Conservation (phyloP, 1,139 yeast genomes). For the Debaryomyces udenii region DNA sequence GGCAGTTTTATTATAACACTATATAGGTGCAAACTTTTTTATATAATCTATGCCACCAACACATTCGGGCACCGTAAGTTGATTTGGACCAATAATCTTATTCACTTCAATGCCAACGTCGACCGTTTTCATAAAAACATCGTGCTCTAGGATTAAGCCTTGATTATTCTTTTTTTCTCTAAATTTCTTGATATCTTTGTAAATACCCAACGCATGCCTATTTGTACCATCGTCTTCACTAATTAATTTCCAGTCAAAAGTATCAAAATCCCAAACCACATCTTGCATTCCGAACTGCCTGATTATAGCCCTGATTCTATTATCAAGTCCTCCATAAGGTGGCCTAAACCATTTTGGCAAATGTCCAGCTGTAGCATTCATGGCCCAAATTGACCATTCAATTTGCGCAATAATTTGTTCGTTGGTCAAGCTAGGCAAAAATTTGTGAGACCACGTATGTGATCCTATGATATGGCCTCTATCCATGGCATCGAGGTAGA, state of each 20-base stretch:
- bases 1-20: background rate
- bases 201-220: constrained; percentile 54
- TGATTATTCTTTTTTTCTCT: constrained; percentile 33
- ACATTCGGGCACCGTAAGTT: constrained; percentile 83
- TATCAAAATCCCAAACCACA: constrained; percentile 90
- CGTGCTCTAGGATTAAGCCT: constrained; percentile 86
- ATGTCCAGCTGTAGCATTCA: constrained; percentile 90
- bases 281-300: constrained; percentile 86
- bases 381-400: constrained; percentile 97
- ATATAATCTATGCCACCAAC: constrained; percentile 62
- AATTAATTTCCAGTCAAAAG: constrained; percentile 86
- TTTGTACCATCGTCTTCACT: constrained; percentile 25
- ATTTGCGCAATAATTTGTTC: constrained; percentile 86
- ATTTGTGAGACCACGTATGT: constrained; percentile 93
- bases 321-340: constrained; percentile 93
- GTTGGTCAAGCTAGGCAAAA: constrained; percentile 73
- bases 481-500: constrained; percentile 57
- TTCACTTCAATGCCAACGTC: constrained; percentile 64
- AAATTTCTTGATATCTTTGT: constrained; percentile 59
- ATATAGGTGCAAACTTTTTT: constrained; percentile 25
- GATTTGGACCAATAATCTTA: constrained; percentile 55
- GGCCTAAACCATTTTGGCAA: constrained; percentile 96
- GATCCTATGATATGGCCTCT: constrained; percentile 82
- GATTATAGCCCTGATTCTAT: constrained; percentile 76
- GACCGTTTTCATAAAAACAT: constrained; percentile 68